These are phyloP conservation scores for Physcia stellaris DNA, from an alignment of 495 filamentous ascomycete species.

Conservation along the genomic window DNA sequence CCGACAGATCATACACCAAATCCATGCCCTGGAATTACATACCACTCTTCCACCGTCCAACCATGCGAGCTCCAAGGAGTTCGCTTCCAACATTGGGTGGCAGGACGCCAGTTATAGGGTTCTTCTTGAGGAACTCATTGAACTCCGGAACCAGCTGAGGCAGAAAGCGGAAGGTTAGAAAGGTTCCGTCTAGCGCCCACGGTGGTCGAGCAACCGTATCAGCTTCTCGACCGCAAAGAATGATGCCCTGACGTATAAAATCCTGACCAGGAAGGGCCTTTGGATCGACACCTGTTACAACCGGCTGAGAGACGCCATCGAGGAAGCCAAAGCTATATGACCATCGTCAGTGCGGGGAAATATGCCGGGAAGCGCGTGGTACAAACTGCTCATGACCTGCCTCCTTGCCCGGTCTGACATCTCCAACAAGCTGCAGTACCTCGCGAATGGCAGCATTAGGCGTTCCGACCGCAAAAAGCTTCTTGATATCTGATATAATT, in stretches of 20 bases:
- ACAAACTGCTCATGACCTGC: slow-evolving; percentile 25
- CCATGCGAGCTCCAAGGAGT: slow-evolving; percentile 25
- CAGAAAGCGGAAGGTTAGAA: slow-evolving; percentile 25
- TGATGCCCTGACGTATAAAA: slow-evolving; percentile 16
- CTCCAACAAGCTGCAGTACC: slow-evolving; percentile 16
- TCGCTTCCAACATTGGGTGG: slow-evolving; percentile 15
- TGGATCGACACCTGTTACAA: slow-evolving; percentile 14
- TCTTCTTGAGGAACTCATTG: slow-evolving; percentile 16
- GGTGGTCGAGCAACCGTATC: slow-evolving; percentile 15
- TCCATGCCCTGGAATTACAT: slow-evolving; percentile 4
- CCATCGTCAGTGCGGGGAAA: slow-evolving; percentile 6
- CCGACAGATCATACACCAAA: background rate
- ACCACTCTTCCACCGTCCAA: slow-evolving; percentile 31
- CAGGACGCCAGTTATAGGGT: slow-evolving; percentile 10
- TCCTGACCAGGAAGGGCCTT: slow-evolving; percentile 15
- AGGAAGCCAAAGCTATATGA: slow-evolving; percentile 21
- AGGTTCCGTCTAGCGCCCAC: slow-evolving; percentile 27
- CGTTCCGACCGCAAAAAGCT: slow-evolving; percentile 11
- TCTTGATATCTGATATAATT: slow-evolving; percentile 13
- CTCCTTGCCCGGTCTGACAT: slow-evolving; percentile 20
- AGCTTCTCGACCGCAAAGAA: slow-evolving; percentile 19
- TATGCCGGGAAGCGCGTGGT: background rate
- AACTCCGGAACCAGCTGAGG: slow-evolving; percentile 24
- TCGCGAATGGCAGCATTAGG: slow-evolving; percentile 14
- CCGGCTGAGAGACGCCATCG: slow-evolving; percentile 23